Percentiles rank a stretch among this genome's conserved stretches.
Evolutionary conservation across 2,329 filamentous ascomycete species (phyloP).

Genomic region (Waltergamsia citrina): DNA sequence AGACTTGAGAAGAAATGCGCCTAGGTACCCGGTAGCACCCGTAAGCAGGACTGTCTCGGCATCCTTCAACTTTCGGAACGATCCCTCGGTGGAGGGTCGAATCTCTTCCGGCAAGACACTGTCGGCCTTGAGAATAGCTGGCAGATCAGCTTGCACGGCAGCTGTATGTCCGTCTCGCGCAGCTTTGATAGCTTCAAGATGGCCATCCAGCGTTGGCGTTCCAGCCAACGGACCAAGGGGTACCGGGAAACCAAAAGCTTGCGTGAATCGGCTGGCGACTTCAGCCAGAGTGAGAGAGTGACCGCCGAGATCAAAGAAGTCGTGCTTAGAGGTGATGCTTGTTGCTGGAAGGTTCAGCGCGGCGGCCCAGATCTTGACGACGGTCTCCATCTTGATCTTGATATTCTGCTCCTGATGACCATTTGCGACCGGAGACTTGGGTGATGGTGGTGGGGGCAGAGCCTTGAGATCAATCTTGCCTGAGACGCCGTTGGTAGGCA

Average conservation of each 20-base stretch:
- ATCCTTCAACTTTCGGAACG: constrained; percentile 49
- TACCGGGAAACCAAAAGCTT: constrained; percentile 63
- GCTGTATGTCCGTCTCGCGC: constrained; percentile 65
- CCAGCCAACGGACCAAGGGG: constrained; percentile 63
- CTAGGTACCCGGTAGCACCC: constrained; percentile 67
- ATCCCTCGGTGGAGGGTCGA: constrained; percentile 39
- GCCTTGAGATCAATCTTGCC: constrained; percentile 69
- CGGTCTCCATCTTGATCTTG: constrained; percentile 55
- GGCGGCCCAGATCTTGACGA: constrained; percentile 64
- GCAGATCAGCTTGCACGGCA: constrained; percentile 66
- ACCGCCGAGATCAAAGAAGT: constrained; percentile 74
- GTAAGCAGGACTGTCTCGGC: constrained; percentile 64
- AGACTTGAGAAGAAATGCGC: constrained; percentile 63
- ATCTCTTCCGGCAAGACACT: constrained; percentile 63
- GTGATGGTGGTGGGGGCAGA: constrained; percentile 54
- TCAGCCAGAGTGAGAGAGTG: constrained; percentile 73
- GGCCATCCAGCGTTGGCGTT: constrained; percentile 61
- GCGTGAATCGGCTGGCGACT: constrained; percentile 59
- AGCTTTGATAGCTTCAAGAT: constrained; percentile 60
- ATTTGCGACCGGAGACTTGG: constrained; percentile 30
- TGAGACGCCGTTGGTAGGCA: constrained; percentile 71
- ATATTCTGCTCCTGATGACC: constrained; percentile 44
- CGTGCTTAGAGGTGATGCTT: constrained; percentile 59
- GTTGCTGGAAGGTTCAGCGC: constrained; percentile 55
- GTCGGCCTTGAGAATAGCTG: constrained; percentile 58